A percentile compares a stretch with the other conserved stretches of the same genome.
Conservation (phyloP, 1,284 basidiomycete genomes). For the Vanrija humicola region DNA sequence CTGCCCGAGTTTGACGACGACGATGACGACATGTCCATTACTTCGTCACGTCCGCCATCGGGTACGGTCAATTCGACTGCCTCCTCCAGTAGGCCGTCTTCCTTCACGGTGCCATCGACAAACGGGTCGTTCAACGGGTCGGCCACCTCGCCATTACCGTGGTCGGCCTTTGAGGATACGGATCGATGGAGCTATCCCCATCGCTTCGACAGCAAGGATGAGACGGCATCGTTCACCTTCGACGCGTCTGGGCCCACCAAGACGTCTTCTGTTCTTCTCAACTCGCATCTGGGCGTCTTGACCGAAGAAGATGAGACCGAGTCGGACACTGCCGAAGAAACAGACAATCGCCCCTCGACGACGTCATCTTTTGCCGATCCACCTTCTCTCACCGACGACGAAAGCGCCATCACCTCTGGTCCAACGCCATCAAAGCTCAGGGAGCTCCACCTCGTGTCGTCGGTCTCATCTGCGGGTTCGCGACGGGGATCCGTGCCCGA, state of each 20-base stretch:
- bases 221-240: conserved; percentile 26
- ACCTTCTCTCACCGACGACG: background rate
- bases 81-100: conserved; percentile 30
- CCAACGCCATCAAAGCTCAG: conserved; percentile 32
- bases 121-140: conserved; percentile 14
- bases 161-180: conserved; percentile 19
- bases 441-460: conserved; percentile 36
- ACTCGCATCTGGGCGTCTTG: conserved; percentile 23
- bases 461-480: conserved; percentile 14
- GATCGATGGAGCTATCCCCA: conserved; percentile 15
- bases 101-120: conserved; percentile 17
- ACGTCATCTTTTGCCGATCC: conserved; percentile 6
- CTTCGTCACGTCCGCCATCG: conserved; percentile 32
- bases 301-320: conserved; percentile 44
- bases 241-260: conserved; percentile 4
- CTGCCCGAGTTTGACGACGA: conserved; percentile 44
- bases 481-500: conserved; percentile 23
- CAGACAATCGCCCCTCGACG: conserved; percentile 3
- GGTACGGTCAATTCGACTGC: conserved; percentile 24
- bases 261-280: conserved; percentile 17
- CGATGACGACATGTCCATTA: conserved; percentile 26
- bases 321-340: conserved; percentile 23
- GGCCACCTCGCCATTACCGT: conserved; percentile 22
- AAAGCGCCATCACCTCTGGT: background rate
- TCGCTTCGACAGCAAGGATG: conserved; percentile 26